Percentiles rank a stretch among this genome's conserved stretches.
phyloP scores from a whole-genome alignment of 2,329 filamentous ascomycete genomes.

The Arachnomyces sp. region DNA sequence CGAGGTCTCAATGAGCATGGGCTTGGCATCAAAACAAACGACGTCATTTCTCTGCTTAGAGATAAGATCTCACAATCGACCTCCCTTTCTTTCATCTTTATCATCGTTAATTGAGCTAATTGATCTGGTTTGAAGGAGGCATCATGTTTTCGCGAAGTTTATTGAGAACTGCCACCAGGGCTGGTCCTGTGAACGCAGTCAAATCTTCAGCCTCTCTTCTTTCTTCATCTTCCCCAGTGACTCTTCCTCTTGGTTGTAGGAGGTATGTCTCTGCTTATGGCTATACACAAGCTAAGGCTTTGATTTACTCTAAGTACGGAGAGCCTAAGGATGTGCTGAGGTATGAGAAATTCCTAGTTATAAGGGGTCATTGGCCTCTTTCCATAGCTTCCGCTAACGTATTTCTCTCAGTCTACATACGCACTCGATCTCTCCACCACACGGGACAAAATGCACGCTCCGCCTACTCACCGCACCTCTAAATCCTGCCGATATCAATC shows the following conservation, averaged over 20 bases:
- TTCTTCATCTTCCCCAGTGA: conserved; percentile 10
- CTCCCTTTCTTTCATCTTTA: no score
- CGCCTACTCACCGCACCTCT: conserved; percentile 86
- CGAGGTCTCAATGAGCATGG: no score
- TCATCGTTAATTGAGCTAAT: conserved; percentile 7
- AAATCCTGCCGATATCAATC: conserved; percentile 97
- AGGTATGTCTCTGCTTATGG: conserved; percentile 41
- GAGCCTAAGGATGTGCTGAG: conserved; percentile 42
- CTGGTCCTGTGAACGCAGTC: conserved; percentile 9
- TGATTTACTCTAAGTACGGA: conserved; percentile 42
- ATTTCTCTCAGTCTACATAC: conserved; percentile 33
- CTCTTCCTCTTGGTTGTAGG: conserved; percentile 16
- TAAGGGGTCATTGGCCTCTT: background rate
- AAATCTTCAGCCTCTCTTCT: conserved; percentile 1
- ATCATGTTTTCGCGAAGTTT: conserved; percentile 24
- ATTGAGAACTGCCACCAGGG: conserved; percentile 16
- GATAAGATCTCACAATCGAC: no score
- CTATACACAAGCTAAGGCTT: conserved; percentile 43
- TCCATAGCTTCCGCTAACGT: background rate
- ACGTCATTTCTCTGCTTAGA: no score
- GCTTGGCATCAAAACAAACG: no score
- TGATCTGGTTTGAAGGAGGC: conserved; percentile 10
- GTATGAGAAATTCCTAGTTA: conserved; percentile 18
- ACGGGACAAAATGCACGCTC: conserved; percentile 63
- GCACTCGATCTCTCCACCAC: conserved; percentile 42